These are phyloP conservation scores for Buxus sempervirens DNA, from an alignment of 164 flowering plant genomes.

Conservation along the genomic window DNA sequence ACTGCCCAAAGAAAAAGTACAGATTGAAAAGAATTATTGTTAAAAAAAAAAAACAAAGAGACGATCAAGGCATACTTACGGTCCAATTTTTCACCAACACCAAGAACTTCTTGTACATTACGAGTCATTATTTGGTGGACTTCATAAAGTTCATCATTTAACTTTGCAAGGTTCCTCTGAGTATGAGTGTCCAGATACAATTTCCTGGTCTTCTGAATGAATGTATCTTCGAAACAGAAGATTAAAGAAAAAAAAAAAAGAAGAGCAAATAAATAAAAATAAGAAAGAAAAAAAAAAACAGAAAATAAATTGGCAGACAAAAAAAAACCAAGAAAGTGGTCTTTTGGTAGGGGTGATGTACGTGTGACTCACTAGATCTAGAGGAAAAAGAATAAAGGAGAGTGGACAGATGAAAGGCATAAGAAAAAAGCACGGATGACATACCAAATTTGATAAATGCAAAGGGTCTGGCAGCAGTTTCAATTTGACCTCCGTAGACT, in stretches of 20 bases:
- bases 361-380: too few species aligned
- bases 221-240: conserved; percentile 53
- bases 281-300: conserved; percentile 5
- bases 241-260: conserved; percentile 11
- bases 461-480: conserved; percentile 95
- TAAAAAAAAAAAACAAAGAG: too few species aligned
- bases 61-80: conserved; percentile 55
- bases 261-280: conserved; percentile 4
- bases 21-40: too few species aligned
- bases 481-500: conserved; percentile 76
- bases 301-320: not conserved
- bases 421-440: conserved; percentile 3
- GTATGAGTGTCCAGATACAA: conserved; percentile 85
- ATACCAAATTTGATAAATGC: conserved; percentile 89
- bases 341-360: not conserved
- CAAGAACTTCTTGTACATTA: conserved; percentile 96
- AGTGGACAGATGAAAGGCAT: not conserved
- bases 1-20: too few species aligned
- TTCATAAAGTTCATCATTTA: conserved; percentile 93
- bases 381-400: too few species aligned
- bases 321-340: not conserved
- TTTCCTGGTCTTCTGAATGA: conserved; percentile 88
- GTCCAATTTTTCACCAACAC: conserved; percentile 95
- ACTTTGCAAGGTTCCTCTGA: conserved; percentile 77
- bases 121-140: conserved; percentile 98